These are phyloP conservation scores for Mesotaenium endlicherianum DNA, from an alignment of 139 green algal species.

Conservation along the genomic window DNA sequence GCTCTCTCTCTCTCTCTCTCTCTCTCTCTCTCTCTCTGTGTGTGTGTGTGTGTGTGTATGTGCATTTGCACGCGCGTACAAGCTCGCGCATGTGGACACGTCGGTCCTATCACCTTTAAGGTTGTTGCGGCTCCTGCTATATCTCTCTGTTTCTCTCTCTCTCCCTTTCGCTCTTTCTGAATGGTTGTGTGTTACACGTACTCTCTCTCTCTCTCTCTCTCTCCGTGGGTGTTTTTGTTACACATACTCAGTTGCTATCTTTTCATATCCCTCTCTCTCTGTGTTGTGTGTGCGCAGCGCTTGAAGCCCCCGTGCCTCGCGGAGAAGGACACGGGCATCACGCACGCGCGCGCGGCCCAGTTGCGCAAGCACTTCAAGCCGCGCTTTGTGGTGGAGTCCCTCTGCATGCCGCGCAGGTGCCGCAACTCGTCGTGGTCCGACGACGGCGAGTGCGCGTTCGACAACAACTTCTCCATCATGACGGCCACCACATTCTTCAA, in stretches of 20 bases:
- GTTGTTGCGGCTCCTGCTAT: too few relatives aligned
- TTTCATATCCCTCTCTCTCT: neutral
- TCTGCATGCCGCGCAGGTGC: slow-evolving; percentile 9
- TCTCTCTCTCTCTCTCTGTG: too few relatives aligned
- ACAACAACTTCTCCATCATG: slow-evolving; percentile 16
- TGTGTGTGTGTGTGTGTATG: too few relatives aligned
- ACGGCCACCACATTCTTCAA: neutral
- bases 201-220: neutral
- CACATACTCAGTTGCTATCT: neutral
- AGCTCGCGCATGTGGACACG: too few relatives aligned
- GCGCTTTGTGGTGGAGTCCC: slow-evolving; percentile 1
- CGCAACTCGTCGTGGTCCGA: slow-evolving; percentile 20
- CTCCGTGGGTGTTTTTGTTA: neutral
- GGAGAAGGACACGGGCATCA: neutral
- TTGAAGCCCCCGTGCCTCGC: slow-evolving; percentile 1
- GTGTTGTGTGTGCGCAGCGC: neutral
- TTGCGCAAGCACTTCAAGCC: neutral
- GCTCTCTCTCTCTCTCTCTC: too few relatives aligned
- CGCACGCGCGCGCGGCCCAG: neutral
- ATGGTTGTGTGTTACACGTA: neutral
- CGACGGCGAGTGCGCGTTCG: slow-evolving; percentile 1
- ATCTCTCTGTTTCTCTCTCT: too few relatives aligned
- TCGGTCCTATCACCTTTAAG: too few relatives aligned
- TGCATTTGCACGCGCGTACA: too few relatives aligned
- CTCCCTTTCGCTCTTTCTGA: too few relatives aligned